A percentile compares a stretch with the other conserved stretches of the same genome.
phyloP scores from a whole-genome alignment of 306 rosid genomes.

The Pachyrhizus erosus region DNA sequence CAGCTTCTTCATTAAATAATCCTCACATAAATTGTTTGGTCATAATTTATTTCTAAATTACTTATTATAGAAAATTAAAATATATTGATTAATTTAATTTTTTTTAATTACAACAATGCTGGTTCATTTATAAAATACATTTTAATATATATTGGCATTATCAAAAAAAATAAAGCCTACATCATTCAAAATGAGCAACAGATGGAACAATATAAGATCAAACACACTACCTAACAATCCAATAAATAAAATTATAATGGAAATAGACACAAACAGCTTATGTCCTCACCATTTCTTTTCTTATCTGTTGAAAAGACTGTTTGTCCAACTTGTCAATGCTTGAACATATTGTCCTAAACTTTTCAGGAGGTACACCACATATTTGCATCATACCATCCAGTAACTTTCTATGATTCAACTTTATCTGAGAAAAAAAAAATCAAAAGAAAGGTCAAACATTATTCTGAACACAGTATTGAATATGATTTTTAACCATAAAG shows the following conservation, averaged over 20 bases:
- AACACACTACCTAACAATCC: constrained; percentile 2
- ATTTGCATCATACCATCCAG: constrained; percentile 95
- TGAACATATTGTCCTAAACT: constrained; percentile 96
- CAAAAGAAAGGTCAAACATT: constrained; percentile 1
- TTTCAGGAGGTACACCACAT: constrained; percentile 90
- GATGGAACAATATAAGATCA: constrained; percentile 2
- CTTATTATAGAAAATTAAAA: too few relatives aligned
- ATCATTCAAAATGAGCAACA: constrained; percentile 19
- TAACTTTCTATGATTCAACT: constrained; percentile 85
- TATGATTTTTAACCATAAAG: neutral
- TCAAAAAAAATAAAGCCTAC: neutral
- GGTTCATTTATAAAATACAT: too few relatives aligned
- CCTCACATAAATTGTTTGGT: too few relatives aligned
- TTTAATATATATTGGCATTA: too few relatives aligned
- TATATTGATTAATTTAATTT: too few relatives aligned
- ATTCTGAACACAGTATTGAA: constrained; percentile 1
- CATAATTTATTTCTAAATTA: too few relatives aligned
- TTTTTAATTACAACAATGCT: too few relatives aligned
- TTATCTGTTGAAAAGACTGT: constrained; percentile 83
- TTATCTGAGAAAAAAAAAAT: constrained; percentile 65
- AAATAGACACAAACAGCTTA: constrained; percentile 29
- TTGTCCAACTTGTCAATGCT: constrained; percentile 95
- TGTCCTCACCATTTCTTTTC: constrained; percentile 82
- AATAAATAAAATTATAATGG: constrained; percentile 4
- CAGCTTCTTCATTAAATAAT: too few relatives aligned